Evolutionary conservation across 495 filamentous ascomycete genomes (phyloP), one percentile per base, ranked within the genome.

Genomic region (Podospora bellae-mahoneyi): DNA sequence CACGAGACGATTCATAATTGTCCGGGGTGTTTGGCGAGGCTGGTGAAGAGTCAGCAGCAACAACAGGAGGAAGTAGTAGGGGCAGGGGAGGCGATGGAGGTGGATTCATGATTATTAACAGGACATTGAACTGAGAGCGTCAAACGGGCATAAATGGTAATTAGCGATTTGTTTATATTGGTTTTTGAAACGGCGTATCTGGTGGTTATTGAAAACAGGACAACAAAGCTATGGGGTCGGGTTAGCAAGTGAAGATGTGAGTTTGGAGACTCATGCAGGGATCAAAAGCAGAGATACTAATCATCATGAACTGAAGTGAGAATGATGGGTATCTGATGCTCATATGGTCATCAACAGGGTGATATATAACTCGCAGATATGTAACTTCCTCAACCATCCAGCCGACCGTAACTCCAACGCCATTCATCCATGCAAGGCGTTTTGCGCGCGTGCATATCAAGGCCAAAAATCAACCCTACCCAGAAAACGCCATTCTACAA

Each of bases 1-100:
- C 95, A 99, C 79, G 92, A 97, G 78, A 87, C 92, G 4, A 84
- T 97, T 56, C 94, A 99, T 77, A 97, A 97, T 75, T 99, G 95
- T 72, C 94, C 95, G 16, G 93, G 93, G 0, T 99, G 95, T 76
- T 91, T 48, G 7, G 15, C 5, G 39, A 5, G 15, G 15, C 39
- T 16, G 7, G 9, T 16, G 39, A 48, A 96, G 80, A 92, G 90
- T 78, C 83, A 83, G 64, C 77, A 75, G 2, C 69, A 76, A 5
- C 71, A 55, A 23, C 32, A n/a, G 28, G 75, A 53, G 16, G 20
- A n/a, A 26, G 16, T 56, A 28, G 30, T 23, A 5, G 59, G 64
- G 28, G 20, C 64, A 62, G 23, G 61, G 65, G 53, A 44, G 26
- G 76, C 70, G 16, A 84, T 82, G 81, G 76, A 74, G 16, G 71